Evolutionary conservation across 306 rosid species (phyloP), one percentile per base, ranked within the genome.

Genomic region (Sphenostylis stenocarpa): DNA sequence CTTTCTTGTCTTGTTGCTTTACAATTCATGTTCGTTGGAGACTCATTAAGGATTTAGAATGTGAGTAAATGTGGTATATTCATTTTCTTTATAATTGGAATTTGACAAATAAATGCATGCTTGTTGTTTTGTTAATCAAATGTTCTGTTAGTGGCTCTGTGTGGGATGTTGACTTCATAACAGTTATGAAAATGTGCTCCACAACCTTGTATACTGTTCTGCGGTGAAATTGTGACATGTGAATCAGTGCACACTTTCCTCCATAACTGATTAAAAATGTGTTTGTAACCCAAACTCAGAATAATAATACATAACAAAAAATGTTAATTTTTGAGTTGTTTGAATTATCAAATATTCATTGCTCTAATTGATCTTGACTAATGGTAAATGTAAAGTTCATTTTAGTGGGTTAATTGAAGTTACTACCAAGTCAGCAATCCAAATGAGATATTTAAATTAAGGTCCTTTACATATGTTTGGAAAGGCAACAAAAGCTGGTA

Each of bases 41-140:
- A 33, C 44, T 77, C 72, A 77, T 66, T 28, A 57, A 45, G 20
- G 58, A 61, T 38, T 64, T 64, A 3, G 20, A 29, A 45, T 72
- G 4, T 29, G 1, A 44, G 0, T 4, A 57, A 56, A 81, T 19
- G 78, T 55, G 65, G 39, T 38, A 52, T 38, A 7, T 83, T 67
- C 57, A 61, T 53, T 82, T 64, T 20, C 70, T 57, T 11, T 0
- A 48, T 56, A 1, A 24, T 82, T 31, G 57, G 20, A 56, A 77
- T 47, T 38, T 71, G 70, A 41, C 76, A 62, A 17, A 4, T 52
- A 7, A 0, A 55, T 7, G 15, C 6, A 7, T 56, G 75, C 53
- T 73, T 79, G 34, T 71, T 53, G 3, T 28, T 63, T 29, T 74
- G 65, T 44, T 68, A 33, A 80, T 80, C 10, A 47, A 65, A 43